Base-by-base conservation (phyloP, 352 stramenopile genomes). In the Blastocystis sp. region DNA sequence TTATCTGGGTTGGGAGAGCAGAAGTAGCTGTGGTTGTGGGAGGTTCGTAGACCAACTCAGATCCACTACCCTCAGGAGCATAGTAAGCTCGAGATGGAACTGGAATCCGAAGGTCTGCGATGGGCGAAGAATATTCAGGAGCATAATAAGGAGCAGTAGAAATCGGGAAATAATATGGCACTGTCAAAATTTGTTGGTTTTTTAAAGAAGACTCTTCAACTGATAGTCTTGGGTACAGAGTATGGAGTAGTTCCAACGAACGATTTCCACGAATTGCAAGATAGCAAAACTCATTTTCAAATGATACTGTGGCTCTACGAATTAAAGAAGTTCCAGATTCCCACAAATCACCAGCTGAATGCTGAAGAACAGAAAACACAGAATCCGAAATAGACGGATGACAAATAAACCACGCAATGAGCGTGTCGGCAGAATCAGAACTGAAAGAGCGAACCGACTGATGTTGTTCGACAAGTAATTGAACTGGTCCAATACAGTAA, bases 131-230 rank as follows among this genome's bases (percentile, higher is more conserved):
- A n/a, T 60, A 81, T 27, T 81, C 70, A 19, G 70, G 70, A 22
- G 70, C 70, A 42, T 81, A 81, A 35, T 81, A 81, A 5, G 70
- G 70, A 22, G 44, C 15, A 24, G 24, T 33, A 15, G 70, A 30
- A 27, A 27, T 27, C 1, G 44, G 15, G 9, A 27, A 3, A 30
- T 17, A 30, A 40, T 48, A 33, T 19, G 48, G 48, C 0, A 22
- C 9, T 22, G 54, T 24, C 19, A 40, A 4, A 40, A 22, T 13
- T 42, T 60, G n/a, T 37, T 15, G 19, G 51, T 81, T 33, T 27
- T 27, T 19, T 15, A 56, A 17, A 7, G 53, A 11, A 11, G 44
- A 30, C 17, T 37, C 22, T 19, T 37, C 24, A 56, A 40, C 6
- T 11, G 48, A 4, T n/a, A 56, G 0, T 19, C 9, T 64, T 9